Conservation (phyloP, 1,284 basidiomycete species). For the Macrocystidia cucumis region DNA sequence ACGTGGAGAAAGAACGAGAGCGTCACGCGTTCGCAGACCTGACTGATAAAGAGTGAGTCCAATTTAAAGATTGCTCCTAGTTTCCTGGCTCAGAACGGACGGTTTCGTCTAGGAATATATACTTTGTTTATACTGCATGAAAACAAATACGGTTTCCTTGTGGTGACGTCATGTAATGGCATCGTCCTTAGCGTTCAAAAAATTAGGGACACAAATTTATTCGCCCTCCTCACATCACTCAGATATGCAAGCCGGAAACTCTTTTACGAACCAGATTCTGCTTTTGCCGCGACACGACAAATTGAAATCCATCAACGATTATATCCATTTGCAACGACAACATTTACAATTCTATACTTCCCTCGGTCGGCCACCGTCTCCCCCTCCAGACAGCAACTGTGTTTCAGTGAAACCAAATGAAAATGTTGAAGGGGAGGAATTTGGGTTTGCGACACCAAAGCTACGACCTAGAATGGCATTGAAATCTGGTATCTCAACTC, state of each 20-base stretch:
- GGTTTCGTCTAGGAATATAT: slow-evolving; percentile 24
- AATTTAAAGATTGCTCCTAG: slow-evolving; percentile 1
- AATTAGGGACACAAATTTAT: too few species aligned
- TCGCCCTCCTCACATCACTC: too few species aligned
- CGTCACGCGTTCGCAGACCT: slow-evolving; percentile 55
- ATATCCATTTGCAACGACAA: slow-evolving; percentile 38
- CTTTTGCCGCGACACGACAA: slow-evolving; percentile 33
- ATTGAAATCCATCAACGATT: slow-evolving; percentile 33
- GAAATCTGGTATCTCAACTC: too few species aligned
- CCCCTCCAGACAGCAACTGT: too few species aligned
- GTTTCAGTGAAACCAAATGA: too few species aligned
- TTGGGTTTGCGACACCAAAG: too few species aligned
- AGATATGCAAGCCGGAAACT: slow-evolving; percentile 2
- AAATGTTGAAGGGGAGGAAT: too few species aligned
- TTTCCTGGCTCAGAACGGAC: neutral
- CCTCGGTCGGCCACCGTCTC: slow-evolving; percentile 33
- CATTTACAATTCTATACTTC: slow-evolving; percentile 36
- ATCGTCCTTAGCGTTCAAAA: too few species aligned
- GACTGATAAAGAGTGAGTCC: slow-evolving; percentile 51
- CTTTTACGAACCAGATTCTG: slow-evolving; percentile 16
- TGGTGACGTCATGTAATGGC: too few species aligned
- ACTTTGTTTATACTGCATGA: slow-evolving; percentile 41
- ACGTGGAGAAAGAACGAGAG: slow-evolving; percentile 48
- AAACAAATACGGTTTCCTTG: too few species aligned
- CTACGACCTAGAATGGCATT: too few species aligned